A percentile compares a stretch with the other conserved stretches of the same genome.
Evolutionary conservation across 305 asterid genomes (phyloP).

Genomic region (Andrographis paniculata): DNA sequence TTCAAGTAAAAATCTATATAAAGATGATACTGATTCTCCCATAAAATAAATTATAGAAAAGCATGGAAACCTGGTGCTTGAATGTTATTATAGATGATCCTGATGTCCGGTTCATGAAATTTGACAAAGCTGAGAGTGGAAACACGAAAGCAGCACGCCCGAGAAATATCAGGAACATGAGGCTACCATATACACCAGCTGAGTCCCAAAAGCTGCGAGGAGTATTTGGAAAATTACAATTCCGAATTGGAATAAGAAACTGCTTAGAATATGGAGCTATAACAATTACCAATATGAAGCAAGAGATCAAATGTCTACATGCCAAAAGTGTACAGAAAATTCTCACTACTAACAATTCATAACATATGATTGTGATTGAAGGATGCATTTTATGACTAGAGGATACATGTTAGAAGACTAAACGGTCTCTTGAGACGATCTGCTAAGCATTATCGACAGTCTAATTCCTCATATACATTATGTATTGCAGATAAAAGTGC

Average conservation of each 20-base stretch:
- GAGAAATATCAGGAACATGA: constrained; percentile 50
- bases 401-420: too few relatives aligned
- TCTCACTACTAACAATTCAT: too few relatives aligned
- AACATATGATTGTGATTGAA: too few relatives aligned
- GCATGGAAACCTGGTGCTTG: constrained; percentile 60
- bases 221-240: constrained; percentile 4
- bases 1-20: too few relatives aligned
- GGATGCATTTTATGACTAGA: too few relatives aligned
- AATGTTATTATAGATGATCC: constrained; percentile 43
- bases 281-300: neutral
- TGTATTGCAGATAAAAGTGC: too few relatives aligned
- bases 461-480: too few relatives aligned
- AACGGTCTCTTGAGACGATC: too few relatives aligned
- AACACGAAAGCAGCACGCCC: constrained; percentile 97
- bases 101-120: constrained; percentile 51
- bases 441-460: too few relatives aligned
- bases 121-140: constrained; percentile 74
- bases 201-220: constrained; percentile 42
- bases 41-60: neutral
- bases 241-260: neutral
- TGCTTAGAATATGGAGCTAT: constrained; percentile 1
- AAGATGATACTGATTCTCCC: neutral
- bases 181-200: constrained; percentile 42
- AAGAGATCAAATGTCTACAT: too few relatives aligned
- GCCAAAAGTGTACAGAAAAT: too few relatives aligned